phyloP scores from a whole-genome alignment of 441 rosid species.

The Euphorbia corollata region DNA sequence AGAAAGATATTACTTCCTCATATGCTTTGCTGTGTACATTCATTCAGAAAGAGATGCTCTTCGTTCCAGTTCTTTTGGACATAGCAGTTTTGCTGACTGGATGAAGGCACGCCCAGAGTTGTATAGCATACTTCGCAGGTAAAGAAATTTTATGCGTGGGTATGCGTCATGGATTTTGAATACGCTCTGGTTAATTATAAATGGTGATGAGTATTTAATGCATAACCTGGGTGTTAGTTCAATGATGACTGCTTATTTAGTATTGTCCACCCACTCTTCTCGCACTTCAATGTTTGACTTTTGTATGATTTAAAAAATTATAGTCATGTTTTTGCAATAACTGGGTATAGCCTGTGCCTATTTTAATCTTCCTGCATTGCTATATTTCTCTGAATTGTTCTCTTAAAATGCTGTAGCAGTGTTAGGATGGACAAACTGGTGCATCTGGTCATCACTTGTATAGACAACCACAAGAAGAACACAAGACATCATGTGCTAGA shows the following conservation, averaged over 20 bases:
- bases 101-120: constrained; percentile 99
- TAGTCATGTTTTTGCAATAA: neutral
- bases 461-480: neutral
- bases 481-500: neutral
- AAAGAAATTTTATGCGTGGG: constrained; percentile 13
- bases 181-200: neutral
- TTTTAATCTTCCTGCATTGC: neutral
- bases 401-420: neutral
- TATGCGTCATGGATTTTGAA: constrained; percentile 7
- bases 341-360: no score
- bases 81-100: constrained; percentile 94
- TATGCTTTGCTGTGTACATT: constrained; percentile 94
- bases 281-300: neutral
- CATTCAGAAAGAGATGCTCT: constrained; percentile 88
- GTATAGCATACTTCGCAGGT: constrained; percentile 97
- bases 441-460: neutral
- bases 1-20: constrained; percentile 97
- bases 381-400: neutral
- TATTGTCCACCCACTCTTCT: neutral
- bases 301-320: no score
- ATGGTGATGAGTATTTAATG: neutral
- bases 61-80: constrained; percentile 63
- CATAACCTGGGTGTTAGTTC: constrained; percentile 14
- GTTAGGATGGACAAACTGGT: neutral
- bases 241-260: constrained; percentile 3